Base-by-base conservation (phyloP, 768 basidiomycete species). In the Kwoniella sp. region DNA sequence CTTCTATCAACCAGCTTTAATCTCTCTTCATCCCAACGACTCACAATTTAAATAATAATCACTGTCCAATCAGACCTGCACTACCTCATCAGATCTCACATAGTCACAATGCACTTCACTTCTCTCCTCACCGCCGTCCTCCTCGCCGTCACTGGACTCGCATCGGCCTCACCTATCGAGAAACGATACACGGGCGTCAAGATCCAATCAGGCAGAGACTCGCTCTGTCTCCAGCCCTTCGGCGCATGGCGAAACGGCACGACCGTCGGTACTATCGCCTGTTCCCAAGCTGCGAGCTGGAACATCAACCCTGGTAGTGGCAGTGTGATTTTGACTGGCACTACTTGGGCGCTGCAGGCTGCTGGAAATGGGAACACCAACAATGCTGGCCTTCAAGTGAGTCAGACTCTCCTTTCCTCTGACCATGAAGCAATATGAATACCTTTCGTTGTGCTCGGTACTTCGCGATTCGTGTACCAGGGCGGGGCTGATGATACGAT, bases 221-320 rank as follows among this genome's bases (percentile, higher is more conserved):
- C 33, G 1, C 19, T 44, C 25, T 63, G 61, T 24, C 27, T 63
- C 13, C 12, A 19, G 6, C 61, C 60, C 12, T 15, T 19, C 17
- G 57, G 61, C 19, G n/a, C 56, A 21, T 10, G 24, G 30, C 21
- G 19, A 9, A 65, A 59, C 40, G 64, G 64, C 24, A 46, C 44
- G 8, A 26, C 17, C 2, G 64, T 65, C 26, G 40, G 17, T 3
- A 55, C 64, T 6, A 26, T 55, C 22, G 29, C 22, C 9, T 65
- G 64, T 55, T 6, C 33, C 15, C 24, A 59, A 15, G 64, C 64
- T 48, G 47, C 50, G 17, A 27, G 26, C 25, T 67, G 65, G 65
- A 54, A 67, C 60, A 62, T 62, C 60, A 58, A 26, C 36, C 60
- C 65, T 3, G 65, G 65, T 1, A 30, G 26, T 6, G 65, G 65